Percentiles rank a stretch among this genome's conserved stretches.
phyloP scores from a whole-genome alignment of 2,329 filamentous ascomycete genomes.

The Penicillium vulpinum region DNA sequence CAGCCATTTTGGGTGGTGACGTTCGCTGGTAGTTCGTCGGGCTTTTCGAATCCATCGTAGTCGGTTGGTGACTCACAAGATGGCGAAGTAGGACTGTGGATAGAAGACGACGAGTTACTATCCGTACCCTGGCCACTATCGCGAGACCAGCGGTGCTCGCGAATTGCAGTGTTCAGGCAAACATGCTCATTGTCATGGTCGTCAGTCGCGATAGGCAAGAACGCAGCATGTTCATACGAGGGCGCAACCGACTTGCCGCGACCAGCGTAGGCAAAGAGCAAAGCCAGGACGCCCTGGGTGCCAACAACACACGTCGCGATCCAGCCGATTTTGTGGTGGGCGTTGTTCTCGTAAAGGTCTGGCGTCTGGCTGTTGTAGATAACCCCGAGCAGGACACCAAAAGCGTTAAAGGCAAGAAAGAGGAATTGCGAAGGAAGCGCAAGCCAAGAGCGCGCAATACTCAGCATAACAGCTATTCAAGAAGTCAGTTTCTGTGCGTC shows the following conservation, averaged over 20 bases:
- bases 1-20: constrained; percentile 37
- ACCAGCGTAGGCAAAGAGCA: constrained; percentile 63
- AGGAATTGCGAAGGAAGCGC: constrained; percentile 67
- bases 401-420: constrained; percentile 64
- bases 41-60: constrained; percentile 52
- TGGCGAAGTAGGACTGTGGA: constrained; percentile 66
- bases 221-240: constrained; percentile 56
- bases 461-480: constrained; percentile 75
- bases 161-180: constrained; percentile 39
- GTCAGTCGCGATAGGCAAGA: constrained; percentile 62
- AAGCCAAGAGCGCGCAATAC: constrained; percentile 74
- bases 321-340: constrained; percentile 90
- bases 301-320: constrained; percentile 70
- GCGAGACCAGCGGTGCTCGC: constrained; percentile 61
- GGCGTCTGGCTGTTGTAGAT: constrained; percentile 80
- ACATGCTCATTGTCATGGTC: constrained; percentile 48
- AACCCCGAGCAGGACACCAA: constrained; percentile 65
- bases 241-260: constrained; percentile 38
- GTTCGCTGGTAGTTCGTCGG: constrained; percentile 47
- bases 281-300: constrained; percentile 68
- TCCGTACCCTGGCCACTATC: constrained; percentile 77
- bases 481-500: neutral
- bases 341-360: constrained; percentile 81
- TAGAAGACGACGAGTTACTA: constrained; percentile 64
- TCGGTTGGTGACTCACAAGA: constrained; percentile 52